These are phyloP conservation scores for Pestalotiopsis sp. DNA, from an alignment of 2,329 filamentous ascomycete genomes.

Conservation along the genomic window DNA sequence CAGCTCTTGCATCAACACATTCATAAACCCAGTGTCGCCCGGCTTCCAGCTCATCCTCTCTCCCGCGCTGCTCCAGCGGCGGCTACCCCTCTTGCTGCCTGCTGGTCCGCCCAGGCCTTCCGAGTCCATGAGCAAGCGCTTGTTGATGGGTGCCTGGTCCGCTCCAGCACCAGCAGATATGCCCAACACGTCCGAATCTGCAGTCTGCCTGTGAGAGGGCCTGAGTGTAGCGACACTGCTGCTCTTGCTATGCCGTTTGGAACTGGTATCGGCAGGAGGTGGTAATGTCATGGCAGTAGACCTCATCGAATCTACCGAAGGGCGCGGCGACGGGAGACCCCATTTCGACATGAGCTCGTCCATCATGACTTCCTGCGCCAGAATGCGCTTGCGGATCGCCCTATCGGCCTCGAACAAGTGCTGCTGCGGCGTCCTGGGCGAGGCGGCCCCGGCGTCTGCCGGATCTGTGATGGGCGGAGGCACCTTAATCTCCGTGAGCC, in stretches of 20 bases:
- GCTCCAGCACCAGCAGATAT: neutral
- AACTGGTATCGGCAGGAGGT: neutral
- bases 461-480: neutral
- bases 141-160: neutral
- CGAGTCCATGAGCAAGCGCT: neutral
- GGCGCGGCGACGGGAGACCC: slow-evolving; percentile 4
- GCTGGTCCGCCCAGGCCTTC: neutral
- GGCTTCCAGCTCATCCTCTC: slow-evolving; percentile 3
- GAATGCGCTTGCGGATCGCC: slow-evolving; percentile 13
- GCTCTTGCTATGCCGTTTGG: neutral
- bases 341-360: slow-evolving; percentile 12
- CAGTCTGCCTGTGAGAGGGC: neutral
- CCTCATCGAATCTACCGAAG: neutral
- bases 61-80: slow-evolving; percentile 1
- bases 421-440: slow-evolving; percentile 5
- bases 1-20: neutral
- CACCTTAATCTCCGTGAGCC: neutral
- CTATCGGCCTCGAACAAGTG: slow-evolving; percentile 1
- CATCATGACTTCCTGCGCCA: slow-evolving; percentile 12
- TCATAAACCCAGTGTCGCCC: neutral
- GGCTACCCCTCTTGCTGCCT: neutral
- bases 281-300: neutral
- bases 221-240: neutral
- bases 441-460: neutral
- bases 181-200: neutral